phyloP scores from a whole-genome alignment of 2,329 filamentous ascomycete genomes.

The Epichloe sibirici region DNA sequence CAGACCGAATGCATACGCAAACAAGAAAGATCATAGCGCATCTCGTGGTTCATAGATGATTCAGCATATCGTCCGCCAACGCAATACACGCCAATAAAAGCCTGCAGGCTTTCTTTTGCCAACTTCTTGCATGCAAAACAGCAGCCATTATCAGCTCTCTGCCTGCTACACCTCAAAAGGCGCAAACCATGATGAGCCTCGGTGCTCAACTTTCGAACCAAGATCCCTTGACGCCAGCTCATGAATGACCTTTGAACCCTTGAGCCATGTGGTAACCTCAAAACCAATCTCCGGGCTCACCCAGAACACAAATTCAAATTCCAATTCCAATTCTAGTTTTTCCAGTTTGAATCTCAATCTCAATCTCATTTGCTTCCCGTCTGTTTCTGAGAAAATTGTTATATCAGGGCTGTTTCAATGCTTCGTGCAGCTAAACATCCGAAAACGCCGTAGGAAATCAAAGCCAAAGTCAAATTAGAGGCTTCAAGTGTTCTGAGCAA shows the following conservation, averaged over 20 bases:
- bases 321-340: no score
- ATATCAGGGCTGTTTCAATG: background rate
- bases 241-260: background rate
- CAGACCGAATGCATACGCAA: background rate
- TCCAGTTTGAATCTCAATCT: background rate
- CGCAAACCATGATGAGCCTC: background rate
- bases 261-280: background rate
- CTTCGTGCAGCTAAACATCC: background rate
- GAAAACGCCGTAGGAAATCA: conserved; percentile 1
- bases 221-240: background rate
- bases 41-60: no score
- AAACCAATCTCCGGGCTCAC: background rate
- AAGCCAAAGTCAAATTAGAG: background rate
- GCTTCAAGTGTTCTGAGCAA: background rate
- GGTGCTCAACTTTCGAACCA: background rate
- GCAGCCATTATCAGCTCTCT: conserved; percentile 4
- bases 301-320: background rate
- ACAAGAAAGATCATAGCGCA: no score
- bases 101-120: background rate
- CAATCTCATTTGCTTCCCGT: background rate
- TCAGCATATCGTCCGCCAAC: no score
- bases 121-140: background rate
- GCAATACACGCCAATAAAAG: background rate
- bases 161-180: background rate
- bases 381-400: background rate